Evolutionary conservation across 2,329 filamentous ascomycete species (phyloP), one percentile per base, ranked within the genome.

Genomic region (Dactylellina haptotyla): DNA sequence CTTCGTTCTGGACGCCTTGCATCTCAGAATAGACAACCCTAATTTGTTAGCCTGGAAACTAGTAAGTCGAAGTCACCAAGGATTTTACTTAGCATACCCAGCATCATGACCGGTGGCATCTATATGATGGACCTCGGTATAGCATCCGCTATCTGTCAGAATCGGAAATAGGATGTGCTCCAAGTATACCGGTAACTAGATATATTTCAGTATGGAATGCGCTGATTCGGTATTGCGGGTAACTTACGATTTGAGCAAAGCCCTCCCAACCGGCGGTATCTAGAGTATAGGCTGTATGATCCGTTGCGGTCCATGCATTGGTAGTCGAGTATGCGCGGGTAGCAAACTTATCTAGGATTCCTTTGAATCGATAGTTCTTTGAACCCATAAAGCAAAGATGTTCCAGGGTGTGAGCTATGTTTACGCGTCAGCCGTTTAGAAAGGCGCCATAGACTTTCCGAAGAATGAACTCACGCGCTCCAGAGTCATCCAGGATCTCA

Each of bases 1-100:
- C 89, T 58, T 88, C 89, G 79, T 96, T 96, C 79, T 98, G 91
- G 1, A 97, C 88, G 23, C 89, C 95, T 82, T 99, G 95, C 95
- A 99, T 99, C 82, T 99, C 95, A 0, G 94, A 97, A 82, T 99
- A 99, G 6, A 99, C 95, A 0, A 97, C 93, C 75, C 93, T 75
- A 20, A 59, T 51, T 18, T 20, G 45, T 26, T 8, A 62, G 61
- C 32, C 32, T 58, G 2, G 18, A 39, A 10, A 26, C 51, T 25
- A 23, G 26, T 2, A 58, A 25, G 37, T 10, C 9, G 20, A 51
- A 30, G 34, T 10, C 10, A 48, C n/a, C 53, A 6, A 5, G 79
- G n/a, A 18, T 78, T 78, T 83, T 26, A 16, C 2, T 20, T 26
- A 59, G 41, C 51, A 18, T 59, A 75, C 70, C 70, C 95, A 43